Base-by-base conservation (phyloP, 441 rosid species). In the Pelargonium australe region DNA sequence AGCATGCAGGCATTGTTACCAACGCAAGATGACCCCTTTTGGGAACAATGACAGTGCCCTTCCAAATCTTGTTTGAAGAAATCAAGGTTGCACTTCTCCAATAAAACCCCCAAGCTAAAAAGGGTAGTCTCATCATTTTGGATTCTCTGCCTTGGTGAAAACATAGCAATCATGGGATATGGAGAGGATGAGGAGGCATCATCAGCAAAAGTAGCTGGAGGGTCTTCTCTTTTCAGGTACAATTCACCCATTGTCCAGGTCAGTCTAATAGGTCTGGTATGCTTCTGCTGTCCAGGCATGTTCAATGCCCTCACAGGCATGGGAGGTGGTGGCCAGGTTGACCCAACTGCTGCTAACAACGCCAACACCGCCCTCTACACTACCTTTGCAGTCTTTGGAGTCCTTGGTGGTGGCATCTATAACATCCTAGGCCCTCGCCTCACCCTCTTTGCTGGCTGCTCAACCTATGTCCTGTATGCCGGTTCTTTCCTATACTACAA, bases 131-230 rank as follows among this genome's bases (percentile, higher is more conserved):
- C 37, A 34, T 34, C 9, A n/a, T 23, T 16, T 64, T 23, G 20
- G 65, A 62, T 64, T 44, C 69, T 71, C 57, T 37, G 20, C 8
- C 65, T 4, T 60, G 60, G 17, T 45, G 61, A 3, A 72, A 66
- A 34, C 9, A 28, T 20, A 51, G 37, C 71, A 67, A 64, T 53
- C 63, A 80, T 78, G 86, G 82, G 79, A 49, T 68, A 60, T 40
- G 66, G 67, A 51, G 78, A 71, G 14, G 75, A 69, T 47, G 76
- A 63, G 63, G 80, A 80, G 73, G 79, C 70, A 64, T 71, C 28
- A 11, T 73, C 28, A 11, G 16, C 58, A 14, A 51, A 51, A 51
- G 58, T 3, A 51, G 53, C 53, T 10, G 58, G 16, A 51, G 14
- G 58, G 58, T n/a, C 58, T 12, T 51, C 58, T 12, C 58, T 51